These are phyloP conservation scores for Beauveria sp. DNA, from an alignment of 2,329 filamentous ascomycete species.

Conservation along the genomic window DNA sequence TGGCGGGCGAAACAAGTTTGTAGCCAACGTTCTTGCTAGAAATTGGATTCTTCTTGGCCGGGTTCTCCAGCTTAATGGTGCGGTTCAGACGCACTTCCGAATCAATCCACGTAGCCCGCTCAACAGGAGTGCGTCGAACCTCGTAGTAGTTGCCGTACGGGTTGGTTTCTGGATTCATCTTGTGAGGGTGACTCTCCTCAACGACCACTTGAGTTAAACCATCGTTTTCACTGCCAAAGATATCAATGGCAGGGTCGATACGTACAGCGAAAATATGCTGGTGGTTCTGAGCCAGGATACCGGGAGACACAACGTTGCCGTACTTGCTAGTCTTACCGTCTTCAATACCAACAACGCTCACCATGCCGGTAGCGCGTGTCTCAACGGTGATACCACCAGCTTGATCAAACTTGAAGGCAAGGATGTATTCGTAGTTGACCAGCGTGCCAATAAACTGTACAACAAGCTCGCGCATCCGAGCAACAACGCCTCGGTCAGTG, in stretches of 20 bases:
- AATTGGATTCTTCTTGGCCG: constrained; percentile 34
- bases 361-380: constrained; percentile 57
- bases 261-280: constrained; percentile 62
- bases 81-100: constrained; percentile 46
- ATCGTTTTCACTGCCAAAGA: constrained; percentile 27
- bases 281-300: constrained; percentile 60
- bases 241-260: constrained; percentile 57
- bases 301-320: constrained; percentile 56
- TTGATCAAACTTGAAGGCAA: constrained; percentile 50
- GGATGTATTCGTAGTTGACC: constrained; percentile 61
- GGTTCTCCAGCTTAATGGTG: constrained; percentile 41
- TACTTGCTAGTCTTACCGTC: constrained; percentile 43
- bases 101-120: constrained; percentile 39
- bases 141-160: constrained; percentile 55
- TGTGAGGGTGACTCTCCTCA: constrained; percentile 29
- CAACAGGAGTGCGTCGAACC: constrained; percentile 39
- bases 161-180: constrained; percentile 44
- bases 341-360: constrained; percentile 53
- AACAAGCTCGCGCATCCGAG: constrained; percentile 53
- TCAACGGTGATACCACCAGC: constrained; percentile 55
- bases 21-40: constrained; percentile 43
- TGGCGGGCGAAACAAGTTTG: constrained; percentile 37
- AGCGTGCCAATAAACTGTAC: constrained; percentile 63
- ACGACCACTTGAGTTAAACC: constrained; percentile 42
- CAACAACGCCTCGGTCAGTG: constrained; percentile 53